These are phyloP conservation scores for Fusarium nelsonii DNA, from an alignment of 2,329 filamentous ascomycete species.

Conservation along the genomic window DNA sequence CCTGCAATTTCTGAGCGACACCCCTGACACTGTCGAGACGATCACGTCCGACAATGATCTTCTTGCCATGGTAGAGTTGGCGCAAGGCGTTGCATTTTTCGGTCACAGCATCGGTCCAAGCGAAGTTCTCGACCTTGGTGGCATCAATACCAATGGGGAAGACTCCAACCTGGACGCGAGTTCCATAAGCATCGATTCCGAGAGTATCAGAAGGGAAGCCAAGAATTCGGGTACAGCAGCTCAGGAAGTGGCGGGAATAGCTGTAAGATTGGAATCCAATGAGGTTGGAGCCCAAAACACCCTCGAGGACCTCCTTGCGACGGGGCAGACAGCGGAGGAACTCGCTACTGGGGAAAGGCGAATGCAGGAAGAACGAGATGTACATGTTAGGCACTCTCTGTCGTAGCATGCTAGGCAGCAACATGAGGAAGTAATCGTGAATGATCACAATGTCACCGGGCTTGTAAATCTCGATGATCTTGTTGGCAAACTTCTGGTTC, in stretches of 20 bases:
- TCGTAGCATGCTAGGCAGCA: slow-evolving; percentile 88
- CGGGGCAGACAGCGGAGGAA: slow-evolving; percentile 90
- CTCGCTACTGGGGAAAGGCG: slow-evolving; percentile 95
- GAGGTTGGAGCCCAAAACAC: slow-evolving; percentile 90
- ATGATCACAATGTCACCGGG: slow-evolving; percentile 93
- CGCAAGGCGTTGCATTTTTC: slow-evolving; percentile 79
- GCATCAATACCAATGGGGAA: slow-evolving; percentile 96
- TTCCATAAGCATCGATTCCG: slow-evolving; percentile 89
- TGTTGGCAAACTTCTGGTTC: slow-evolving; percentile 92
- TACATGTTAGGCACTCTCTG: slow-evolving; percentile 90
- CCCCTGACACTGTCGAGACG: slow-evolving; percentile 93
- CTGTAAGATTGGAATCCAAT: slow-evolving; percentile 96
- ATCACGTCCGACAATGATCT: slow-evolving; percentile 94
- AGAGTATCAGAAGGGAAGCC: slow-evolving; percentile 89
- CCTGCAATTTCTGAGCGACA: slow-evolving; percentile 95
- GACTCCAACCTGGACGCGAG: slow-evolving; percentile 89
- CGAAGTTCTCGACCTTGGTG: slow-evolving; percentile 78
- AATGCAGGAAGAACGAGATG: slow-evolving; percentile 94
- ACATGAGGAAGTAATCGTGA: slow-evolving; percentile 93
- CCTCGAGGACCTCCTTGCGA: slow-evolving; percentile 90
- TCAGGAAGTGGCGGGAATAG: slow-evolving; percentile 94
- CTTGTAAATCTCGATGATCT: slow-evolving; percentile 88
- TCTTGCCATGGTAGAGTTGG: slow-evolving; percentile 86
- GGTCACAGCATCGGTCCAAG: slow-evolving; percentile 77
- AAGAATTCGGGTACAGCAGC: slow-evolving; percentile 90